Evolutionary conservation across 139 green algal species (phyloP).

Genomic region (Micractinium sp.): DNA sequence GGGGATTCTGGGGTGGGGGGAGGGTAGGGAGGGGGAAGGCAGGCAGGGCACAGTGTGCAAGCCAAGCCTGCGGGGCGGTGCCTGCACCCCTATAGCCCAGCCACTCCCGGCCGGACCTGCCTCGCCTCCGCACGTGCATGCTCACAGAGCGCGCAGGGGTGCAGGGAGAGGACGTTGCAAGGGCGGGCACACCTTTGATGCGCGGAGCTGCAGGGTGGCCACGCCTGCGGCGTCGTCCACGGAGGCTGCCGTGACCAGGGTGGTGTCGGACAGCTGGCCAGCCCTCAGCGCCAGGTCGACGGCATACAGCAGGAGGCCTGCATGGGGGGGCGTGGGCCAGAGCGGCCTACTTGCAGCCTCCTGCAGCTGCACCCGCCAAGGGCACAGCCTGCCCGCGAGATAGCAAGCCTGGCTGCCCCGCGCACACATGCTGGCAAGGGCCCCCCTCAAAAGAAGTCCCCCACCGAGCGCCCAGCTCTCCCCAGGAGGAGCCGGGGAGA

Average conservation of each 20-base stretch:
- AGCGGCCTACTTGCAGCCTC: too few species aligned
- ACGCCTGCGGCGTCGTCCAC: conserved; percentile 16
- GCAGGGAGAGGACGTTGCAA: too few species aligned
- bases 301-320: conserved; percentile 49
- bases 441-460: too few species aligned
- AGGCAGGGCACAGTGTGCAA: too few species aligned
- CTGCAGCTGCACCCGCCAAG: too few species aligned
- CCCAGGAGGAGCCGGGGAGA: too few species aligned
- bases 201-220: conserved; percentile 34
- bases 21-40: too few species aligned
- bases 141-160: background rate
- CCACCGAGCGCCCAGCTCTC: too few species aligned
- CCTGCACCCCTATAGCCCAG: background rate
- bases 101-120: background rate
- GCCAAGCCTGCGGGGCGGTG: background rate
- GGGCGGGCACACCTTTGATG: conserved; percentile 16
- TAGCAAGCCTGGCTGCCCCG: background rate
- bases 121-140: background rate
- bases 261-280: conserved; percentile 43
- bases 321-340: background rate
- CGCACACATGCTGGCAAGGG: too few species aligned
- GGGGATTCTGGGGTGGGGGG: background rate
- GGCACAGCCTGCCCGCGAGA: background rate
- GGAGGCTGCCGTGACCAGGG: conserved; percentile 4
- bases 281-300: conserved; percentile 36